phyloP scores from a whole-genome alignment of 306 rosid species.

The Albizia julibrissin region DNA sequence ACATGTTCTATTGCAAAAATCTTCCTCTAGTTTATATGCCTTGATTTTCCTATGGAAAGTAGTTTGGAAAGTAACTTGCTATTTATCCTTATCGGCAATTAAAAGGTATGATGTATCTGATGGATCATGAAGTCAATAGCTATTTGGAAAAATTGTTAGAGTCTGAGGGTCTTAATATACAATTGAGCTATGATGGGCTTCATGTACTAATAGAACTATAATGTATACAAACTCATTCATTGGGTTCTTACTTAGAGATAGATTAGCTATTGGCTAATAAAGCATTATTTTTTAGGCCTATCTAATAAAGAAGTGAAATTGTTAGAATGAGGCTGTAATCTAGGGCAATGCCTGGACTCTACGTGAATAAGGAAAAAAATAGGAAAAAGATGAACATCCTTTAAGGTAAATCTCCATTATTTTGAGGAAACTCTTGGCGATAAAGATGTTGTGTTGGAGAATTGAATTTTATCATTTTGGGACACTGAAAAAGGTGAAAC shows the following conservation, averaged over 20 bases:
- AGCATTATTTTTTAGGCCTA: neutral
- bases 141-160: conserved; percentile 61
- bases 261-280: too few relatives aligned
- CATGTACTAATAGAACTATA: conserved; percentile 63
- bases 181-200: conserved; percentile 89
- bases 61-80: too few relatives aligned
- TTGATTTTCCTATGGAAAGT: too few relatives aligned
- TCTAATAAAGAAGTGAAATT: neutral
- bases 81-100: too few relatives aligned
- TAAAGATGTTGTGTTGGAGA: too few relatives aligned
- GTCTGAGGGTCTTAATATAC: conserved; percentile 81
- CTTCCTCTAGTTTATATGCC: too few relatives aligned
- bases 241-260: neutral
- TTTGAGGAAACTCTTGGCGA: too few relatives aligned
- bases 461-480: too few relatives aligned
- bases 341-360: neutral
- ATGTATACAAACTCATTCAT: neutral
- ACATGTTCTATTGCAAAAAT: too few relatives aligned
- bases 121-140: conserved; percentile 62
- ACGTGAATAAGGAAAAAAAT: neutral
- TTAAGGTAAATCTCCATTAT: neutral
- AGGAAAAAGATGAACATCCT: neutral
- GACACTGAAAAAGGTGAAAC: too few relatives aligned
- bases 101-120: too few relatives aligned
- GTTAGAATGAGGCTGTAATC: neutral